Percentiles rank a stretch among this genome's conserved stretches.
phyloP scores from a whole-genome alignment of 352 stramenopile species.

The Pythium sp. region DNA sequence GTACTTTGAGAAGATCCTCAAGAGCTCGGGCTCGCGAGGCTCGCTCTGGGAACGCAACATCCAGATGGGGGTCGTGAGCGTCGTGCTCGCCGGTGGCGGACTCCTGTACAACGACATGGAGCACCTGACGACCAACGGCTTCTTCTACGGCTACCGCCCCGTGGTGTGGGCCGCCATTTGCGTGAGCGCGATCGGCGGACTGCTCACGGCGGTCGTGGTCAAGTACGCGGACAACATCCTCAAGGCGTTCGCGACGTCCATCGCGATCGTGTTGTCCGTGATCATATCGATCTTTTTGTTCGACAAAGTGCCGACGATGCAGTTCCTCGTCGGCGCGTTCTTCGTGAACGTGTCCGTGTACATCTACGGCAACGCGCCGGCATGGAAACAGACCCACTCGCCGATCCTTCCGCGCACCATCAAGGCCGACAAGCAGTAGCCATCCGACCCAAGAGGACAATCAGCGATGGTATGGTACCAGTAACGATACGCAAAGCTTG shows the following conservation, averaged over 20 bases:
- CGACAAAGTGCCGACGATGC: conserved; percentile 69
- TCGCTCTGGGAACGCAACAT: conserved; percentile 84
- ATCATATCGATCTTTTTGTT: conserved; percentile 85
- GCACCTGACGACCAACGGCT: conserved; percentile 46
- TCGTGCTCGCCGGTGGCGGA: conserved; percentile 55
- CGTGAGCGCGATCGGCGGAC: conserved; percentile 64
- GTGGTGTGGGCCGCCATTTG: conserved; percentile 74
- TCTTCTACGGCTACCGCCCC: conserved; percentile 83
- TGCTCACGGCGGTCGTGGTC: conserved; percentile 82
- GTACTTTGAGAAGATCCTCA: conserved; percentile 89
- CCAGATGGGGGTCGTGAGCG: conserved; percentile 76
- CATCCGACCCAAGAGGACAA: neutral
- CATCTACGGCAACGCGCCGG: conserved; percentile 61
- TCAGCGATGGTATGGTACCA: neutral
- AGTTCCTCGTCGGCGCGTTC: conserved; percentile 70
- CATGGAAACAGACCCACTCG: conserved; percentile 27
- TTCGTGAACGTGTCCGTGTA: conserved; percentile 85
- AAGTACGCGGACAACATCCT: conserved; percentile 89
- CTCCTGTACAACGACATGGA: conserved; percentile 65
- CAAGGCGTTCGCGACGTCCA: conserved; percentile 84
- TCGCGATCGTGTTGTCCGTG: conserved; percentile 77
- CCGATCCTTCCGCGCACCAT: conserved; percentile 20
- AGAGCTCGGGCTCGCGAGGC: conserved; percentile 50
- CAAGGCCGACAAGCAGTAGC: conserved; percentile 11
- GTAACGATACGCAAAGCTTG: neutral